phyloP scores from a whole-genome alignment of 2,329 filamentous ascomycete species.

The Eurotiales sp. region DNA sequence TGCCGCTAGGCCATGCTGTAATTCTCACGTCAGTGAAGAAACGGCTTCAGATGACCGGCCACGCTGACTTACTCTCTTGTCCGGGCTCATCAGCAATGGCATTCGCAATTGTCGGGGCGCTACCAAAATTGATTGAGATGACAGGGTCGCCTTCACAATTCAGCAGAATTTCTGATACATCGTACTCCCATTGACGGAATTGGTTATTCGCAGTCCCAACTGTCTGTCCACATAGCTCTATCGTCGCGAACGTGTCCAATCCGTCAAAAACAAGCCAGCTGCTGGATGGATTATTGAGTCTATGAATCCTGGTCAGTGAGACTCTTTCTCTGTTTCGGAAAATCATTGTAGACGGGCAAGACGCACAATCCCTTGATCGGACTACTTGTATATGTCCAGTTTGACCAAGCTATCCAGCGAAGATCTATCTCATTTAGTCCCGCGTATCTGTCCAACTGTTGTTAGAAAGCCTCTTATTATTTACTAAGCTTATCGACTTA shows the following conservation, averaged over 20 bases:
- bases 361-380: slow-evolving; percentile 42
- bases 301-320: slow-evolving; percentile 8
- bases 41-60: no score
- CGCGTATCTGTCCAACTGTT: slow-evolving; percentile 37
- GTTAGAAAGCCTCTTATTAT: slow-evolving; percentile 8
- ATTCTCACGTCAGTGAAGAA: background rate
- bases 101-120: slow-evolving; percentile 52
- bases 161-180: slow-evolving; percentile 48
- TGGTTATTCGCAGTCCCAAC: slow-evolving; percentile 60
- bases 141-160: slow-evolving; percentile 39
- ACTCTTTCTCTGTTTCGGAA: background rate
- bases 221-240: slow-evolving; percentile 52
- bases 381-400: slow-evolving; percentile 60
- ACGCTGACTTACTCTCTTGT: slow-evolving; percentile 44
- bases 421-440: slow-evolving; percentile 59
- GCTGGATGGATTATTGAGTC: slow-evolving; percentile 29
- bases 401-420: slow-evolving; percentile 55
- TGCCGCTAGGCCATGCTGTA: slow-evolving; percentile 47
- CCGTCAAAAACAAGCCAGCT: slow-evolving; percentile 61
- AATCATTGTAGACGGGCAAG: background rate
- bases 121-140: slow-evolving; percentile 55
- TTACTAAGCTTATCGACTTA: slow-evolving; percentile 18
- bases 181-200: slow-evolving; percentile 60
- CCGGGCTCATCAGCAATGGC: slow-evolving; percentile 50
- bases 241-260: slow-evolving; percentile 58